phyloP scores from a whole-genome alignment of 2,329 filamentous ascomycete genomes.

The Leptographium galeiforme region DNA sequence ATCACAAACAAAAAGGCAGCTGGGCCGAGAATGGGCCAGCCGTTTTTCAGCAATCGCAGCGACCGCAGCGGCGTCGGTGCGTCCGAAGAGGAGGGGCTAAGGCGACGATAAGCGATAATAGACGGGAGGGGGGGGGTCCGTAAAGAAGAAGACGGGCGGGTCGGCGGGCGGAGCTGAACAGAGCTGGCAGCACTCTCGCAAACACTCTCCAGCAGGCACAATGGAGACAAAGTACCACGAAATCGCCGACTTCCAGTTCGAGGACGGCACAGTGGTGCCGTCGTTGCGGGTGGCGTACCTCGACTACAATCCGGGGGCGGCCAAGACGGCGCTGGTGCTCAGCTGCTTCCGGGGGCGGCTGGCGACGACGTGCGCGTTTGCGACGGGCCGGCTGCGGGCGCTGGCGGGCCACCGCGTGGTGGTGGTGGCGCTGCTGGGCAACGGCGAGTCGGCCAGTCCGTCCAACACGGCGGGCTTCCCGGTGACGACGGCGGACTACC shows the following conservation, averaged over 20 bases:
- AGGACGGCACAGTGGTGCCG: slow-evolving; percentile 3
- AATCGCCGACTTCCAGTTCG: background rate
- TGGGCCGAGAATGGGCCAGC: background rate
- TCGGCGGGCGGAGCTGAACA: background rate
- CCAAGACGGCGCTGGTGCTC: slow-evolving; percentile 6
- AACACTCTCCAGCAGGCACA: background rate
- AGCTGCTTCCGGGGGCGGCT: slow-evolving; percentile 10
- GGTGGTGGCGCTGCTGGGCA: slow-evolving; percentile 36
- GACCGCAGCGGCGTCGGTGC: background rate
- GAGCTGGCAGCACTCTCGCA: background rate
- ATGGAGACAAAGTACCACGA: background rate
- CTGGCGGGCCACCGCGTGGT: slow-evolving; percentile 30
- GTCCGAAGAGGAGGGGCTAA: background rate
- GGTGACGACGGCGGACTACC: slow-evolving; percentile 22
- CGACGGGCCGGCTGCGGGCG: background rate
- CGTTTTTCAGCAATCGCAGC: background rate
- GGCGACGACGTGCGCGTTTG: slow-evolving; percentile 1
- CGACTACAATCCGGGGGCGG: background rate
- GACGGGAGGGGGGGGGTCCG: background rate
- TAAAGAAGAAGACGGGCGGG: background rate
- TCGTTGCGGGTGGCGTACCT: slow-evolving; percentile 6
- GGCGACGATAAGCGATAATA: background rate
- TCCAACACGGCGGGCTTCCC: slow-evolving; percentile 34
- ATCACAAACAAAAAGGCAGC: no score
- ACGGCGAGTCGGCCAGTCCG: slow-evolving; percentile 39